Evolutionary conservation across 306 rosid genomes (phyloP).

Genomic region (Pterocarpus santalinus): DNA sequence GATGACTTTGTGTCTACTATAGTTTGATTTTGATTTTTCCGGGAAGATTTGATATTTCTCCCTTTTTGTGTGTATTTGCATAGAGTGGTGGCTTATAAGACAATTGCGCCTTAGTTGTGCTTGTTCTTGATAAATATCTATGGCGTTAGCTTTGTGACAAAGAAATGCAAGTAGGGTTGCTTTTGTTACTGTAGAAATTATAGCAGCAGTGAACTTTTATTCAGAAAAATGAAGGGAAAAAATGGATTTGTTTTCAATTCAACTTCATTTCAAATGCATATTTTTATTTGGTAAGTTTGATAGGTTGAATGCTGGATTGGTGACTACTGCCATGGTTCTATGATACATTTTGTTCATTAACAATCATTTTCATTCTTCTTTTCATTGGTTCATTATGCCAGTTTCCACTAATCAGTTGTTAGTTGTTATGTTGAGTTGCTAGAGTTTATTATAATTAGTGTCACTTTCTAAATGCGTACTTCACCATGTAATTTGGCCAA

Average conservation of each 20-base stretch:
- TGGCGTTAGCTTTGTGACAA: not conserved
- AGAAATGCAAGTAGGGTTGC: constrained; percentile 10
- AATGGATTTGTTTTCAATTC: not conserved
- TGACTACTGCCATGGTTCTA: not conserved
- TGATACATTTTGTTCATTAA: not conserved
- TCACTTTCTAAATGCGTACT: too few relatives aligned
- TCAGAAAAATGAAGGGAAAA: too few relatives aligned
- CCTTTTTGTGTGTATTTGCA: not conserved
- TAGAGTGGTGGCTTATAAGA: not conserved
- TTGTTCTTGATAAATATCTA: too few relatives aligned
- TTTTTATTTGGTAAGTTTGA: not conserved
- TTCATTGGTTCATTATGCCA: not conserved
- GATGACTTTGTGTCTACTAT: not conserved
- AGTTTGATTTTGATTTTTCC: not conserved
- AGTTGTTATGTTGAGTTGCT: not conserved
- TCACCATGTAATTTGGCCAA: too few relatives aligned
- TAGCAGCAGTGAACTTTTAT: too few relatives aligned
- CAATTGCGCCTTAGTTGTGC: too few relatives aligned
- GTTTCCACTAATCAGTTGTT: constrained; percentile 5
- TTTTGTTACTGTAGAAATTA: not conserved
- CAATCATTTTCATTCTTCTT: not conserved
- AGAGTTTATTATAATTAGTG: too few relatives aligned
- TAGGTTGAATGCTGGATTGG: not conserved
- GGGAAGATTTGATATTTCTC: not conserved
- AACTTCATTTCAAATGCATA: not conserved